These are phyloP conservation scores for Saussurea involucrata DNA, from an alignment of 129 eudicot species.

Conservation along the genomic window DNA sequence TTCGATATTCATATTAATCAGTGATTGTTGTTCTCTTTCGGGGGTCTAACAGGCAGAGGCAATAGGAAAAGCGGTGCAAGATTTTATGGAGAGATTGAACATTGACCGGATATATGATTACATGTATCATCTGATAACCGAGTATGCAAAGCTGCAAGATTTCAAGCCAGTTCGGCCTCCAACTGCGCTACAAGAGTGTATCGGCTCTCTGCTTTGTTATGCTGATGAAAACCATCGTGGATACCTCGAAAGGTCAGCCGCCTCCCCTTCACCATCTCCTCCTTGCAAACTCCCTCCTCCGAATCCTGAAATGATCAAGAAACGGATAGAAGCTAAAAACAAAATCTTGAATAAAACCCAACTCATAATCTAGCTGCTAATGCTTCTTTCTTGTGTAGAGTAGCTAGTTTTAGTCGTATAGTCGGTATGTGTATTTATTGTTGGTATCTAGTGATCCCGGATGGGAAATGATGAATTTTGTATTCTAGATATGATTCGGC, in stretches of 20 bases:
- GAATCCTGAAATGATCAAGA: constrained; percentile 23
- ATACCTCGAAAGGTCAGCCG: constrained; percentile 47
- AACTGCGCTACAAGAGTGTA: constrained; percentile 53
- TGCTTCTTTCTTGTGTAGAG: constrained; percentile 8
- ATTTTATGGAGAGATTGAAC: constrained; percentile 54
- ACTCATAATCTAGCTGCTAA: constrained; percentile 3
- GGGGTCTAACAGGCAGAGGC: constrained; percentile 52
- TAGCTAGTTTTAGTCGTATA: constrained; percentile 9
- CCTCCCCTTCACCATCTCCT: constrained; percentile 43
- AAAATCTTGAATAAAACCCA: constrained; percentile 20
- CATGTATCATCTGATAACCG: constrained; percentile 59
- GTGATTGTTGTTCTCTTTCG: not conserved
- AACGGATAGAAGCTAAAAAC: constrained; percentile 30
- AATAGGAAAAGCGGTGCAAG: constrained; percentile 61
- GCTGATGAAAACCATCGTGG: constrained; percentile 55
- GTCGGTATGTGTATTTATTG: not conserved
- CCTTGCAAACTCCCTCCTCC: constrained; percentile 56
- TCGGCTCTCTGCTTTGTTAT: constrained; percentile 55
- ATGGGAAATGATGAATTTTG: not conserved
- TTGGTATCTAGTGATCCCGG: not conserved
- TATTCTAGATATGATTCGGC: constrained; percentile 6
- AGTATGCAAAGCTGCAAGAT: constrained; percentile 60
- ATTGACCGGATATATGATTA: constrained; percentile 69
- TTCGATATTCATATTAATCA: not conserved
- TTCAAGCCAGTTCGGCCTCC: constrained; percentile 58